These are phyloP conservation scores for Alternaria postmessia DNA, from an alignment of 2,329 filamentous ascomycete genomes.

Conservation along the genomic window DNA sequence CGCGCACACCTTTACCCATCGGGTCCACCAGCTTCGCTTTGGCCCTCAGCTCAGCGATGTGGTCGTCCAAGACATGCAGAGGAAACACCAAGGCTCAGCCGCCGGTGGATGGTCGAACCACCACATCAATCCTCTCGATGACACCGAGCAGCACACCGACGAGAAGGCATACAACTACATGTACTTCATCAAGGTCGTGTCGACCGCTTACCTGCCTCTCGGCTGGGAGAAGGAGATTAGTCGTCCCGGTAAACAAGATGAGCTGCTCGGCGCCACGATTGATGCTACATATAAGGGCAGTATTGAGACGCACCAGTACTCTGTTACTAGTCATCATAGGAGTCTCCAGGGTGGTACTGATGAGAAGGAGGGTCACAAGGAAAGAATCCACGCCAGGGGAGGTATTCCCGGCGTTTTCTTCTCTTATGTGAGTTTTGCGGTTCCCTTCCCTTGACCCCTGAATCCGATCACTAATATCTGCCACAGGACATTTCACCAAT, in stretches of 20 bases:
- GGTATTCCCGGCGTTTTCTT: slow-evolving; percentile 99
- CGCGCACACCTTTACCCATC: slow-evolving; percentile 87
- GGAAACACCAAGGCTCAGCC: slow-evolving; percentile 63
- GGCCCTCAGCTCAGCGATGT: slow-evolving; percentile 86
- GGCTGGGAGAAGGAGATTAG: slow-evolving; percentile 74
- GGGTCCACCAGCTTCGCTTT: slow-evolving; percentile 88
- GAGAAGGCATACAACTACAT: slow-evolving; percentile 95
- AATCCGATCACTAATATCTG: slow-evolving; percentile 16
- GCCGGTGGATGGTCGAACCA: slow-evolving; percentile 80
- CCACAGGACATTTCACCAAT: slow-evolving; percentile 95
- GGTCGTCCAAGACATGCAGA: slow-evolving; percentile 56
- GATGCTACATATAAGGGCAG: slow-evolving; percentile 74
- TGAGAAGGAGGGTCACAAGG: slow-evolving; percentile 85
- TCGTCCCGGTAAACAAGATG: slow-evolving; percentile 55
- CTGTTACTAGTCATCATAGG: slow-evolving; percentile 94
- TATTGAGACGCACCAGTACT: slow-evolving; percentile 98
- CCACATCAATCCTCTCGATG: slow-evolving; percentile 90
- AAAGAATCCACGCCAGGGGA: slow-evolving; percentile 85
- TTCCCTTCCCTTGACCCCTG: neutral
- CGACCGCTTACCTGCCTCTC: slow-evolving; percentile 91
- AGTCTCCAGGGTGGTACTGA: slow-evolving; percentile 86
- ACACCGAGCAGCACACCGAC: slow-evolving; percentile 75
- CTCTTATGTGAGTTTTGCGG: slow-evolving; percentile 77
- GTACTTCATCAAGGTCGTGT: slow-evolving; percentile 99
- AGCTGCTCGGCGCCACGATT: slow-evolving; percentile 56